Conservation (phyloP, 352 stramenopile species). For the Globisporangium mamillatum region DNA sequence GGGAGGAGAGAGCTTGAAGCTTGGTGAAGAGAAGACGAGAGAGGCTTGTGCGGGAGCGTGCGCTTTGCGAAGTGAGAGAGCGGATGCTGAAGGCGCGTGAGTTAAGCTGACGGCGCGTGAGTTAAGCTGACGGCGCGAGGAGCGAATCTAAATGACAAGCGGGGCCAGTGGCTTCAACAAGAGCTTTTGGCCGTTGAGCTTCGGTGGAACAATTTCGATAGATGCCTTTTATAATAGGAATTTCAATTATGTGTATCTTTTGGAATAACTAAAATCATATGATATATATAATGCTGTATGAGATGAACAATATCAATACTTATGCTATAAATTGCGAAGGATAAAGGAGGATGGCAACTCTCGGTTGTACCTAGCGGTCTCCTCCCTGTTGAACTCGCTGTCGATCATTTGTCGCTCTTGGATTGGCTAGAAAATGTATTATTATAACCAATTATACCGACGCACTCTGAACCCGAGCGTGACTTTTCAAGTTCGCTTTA, state of each 20-base stretch:
- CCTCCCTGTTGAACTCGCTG: background rate
- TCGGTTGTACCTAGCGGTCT: background rate
- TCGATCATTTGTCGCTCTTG: background rate
- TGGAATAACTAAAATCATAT: background rate
- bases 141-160: background rate
- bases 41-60: conserved; percentile 1
- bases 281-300: too few species aligned
- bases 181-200: background rate
- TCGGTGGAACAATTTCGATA: background rate
- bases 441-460: background rate
- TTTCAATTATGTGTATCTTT: background rate
- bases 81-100: too few species aligned
- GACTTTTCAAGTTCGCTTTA: background rate
- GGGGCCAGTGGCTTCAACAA: background rate
- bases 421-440: background rate
- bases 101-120: too few species aligned
- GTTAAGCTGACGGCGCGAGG: background rate
- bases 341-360: background rate
- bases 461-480: background rate
- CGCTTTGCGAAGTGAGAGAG: conserved; percentile 7
- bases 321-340: background rate
- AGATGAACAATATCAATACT: background rate
- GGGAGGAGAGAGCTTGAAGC: background rate
- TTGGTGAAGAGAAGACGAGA: background rate
- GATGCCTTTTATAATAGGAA: background rate